These are phyloP conservation scores for Fraxinus velutina DNA, from an alignment of 305 asterid species.

Conservation along the genomic window DNA sequence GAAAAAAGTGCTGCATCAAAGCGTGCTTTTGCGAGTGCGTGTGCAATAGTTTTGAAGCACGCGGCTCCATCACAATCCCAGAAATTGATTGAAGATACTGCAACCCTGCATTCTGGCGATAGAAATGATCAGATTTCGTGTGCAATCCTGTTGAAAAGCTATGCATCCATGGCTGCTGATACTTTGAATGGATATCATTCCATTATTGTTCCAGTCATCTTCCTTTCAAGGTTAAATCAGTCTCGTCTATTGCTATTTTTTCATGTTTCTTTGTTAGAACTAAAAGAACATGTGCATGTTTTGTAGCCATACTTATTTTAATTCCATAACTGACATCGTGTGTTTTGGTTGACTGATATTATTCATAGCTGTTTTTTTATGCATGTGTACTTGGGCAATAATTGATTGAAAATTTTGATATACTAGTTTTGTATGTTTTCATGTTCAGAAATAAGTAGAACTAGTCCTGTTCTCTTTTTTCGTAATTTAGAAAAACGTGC, in stretches of 20 bases:
- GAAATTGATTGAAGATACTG: conserved; percentile 83
- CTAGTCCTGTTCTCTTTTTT: background rate
- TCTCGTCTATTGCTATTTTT: conserved; percentile 21
- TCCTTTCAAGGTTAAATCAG: conserved; percentile 72
- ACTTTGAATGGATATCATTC: conserved; percentile 74
- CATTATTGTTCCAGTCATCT: conserved; percentile 76
- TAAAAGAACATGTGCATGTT: conserved; percentile 10
- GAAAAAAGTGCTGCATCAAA: conserved; percentile 81
- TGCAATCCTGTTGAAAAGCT: conserved; percentile 80
- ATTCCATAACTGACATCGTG: background rate
- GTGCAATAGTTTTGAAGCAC: conserved; percentile 78
- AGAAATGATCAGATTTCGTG: conserved; percentile 85
- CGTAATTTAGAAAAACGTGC: background rate
- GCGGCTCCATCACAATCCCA: conserved; percentile 83
- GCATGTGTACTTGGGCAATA: conserved; percentile 11
- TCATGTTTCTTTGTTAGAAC: background rate
- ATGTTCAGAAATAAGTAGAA: background rate
- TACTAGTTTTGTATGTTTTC: background rate
- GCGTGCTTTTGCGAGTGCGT: conserved; percentile 95
- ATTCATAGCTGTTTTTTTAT: background rate
- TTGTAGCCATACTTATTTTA: conserved; percentile 8
- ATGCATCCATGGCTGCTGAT: conserved; percentile 85
- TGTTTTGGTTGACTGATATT: conserved; percentile 17
- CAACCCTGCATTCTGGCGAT: conserved; percentile 76
- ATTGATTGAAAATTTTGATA: background rate